Evolutionary conservation across 768 basidiomycete species (phyloP), one percentile per base, ranked within the genome.

Genomic region (Tylopilus cervinicoccineus): DNA sequence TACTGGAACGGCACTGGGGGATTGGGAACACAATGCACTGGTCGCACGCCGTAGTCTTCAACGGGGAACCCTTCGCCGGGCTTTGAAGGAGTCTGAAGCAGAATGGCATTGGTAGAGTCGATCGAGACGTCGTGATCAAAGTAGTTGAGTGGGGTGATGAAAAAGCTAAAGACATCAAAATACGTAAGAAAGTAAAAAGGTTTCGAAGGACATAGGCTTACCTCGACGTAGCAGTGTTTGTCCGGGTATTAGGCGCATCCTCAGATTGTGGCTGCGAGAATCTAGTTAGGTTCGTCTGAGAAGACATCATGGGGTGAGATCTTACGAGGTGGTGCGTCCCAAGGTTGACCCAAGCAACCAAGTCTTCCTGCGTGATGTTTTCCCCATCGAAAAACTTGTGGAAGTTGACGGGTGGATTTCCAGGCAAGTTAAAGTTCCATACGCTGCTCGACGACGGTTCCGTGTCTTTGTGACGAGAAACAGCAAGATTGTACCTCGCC

Each of bases 371-470:
- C 1, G 75, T 76, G 39, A 86, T 71, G 48, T 73, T 77, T 65
- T 86, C 83, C 6, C 76, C 77, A 52, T 84, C 73, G 61, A 83
- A 84, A 66, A 82, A 83, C 34, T 73, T 72, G 64, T 80, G 75
- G 61, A 81, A 83, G 58, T 82, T 70, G 41, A 83, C 77, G 11
- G 74, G 65, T 5, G 80, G 80, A 5, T 55, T 54, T 1, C 78
- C 81, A 2, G 83, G 81, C 5, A 84, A 63, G 58, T 86, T 76
- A 46, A 79, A 68, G 61, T 84, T 84, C 81, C 83, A 86, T 66
- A 76, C 74, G 34, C 70, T 71, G 49, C 77, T 80, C 13, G 77
- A 78, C 1, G 70, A 67, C 3, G 78, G 81, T 62, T 86, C 84
- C 1, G 74, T 75, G 17, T 85, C 84, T 62, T 86, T 82, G 29